Evolutionary conservation across 2,329 filamentous ascomycete genomes (phyloP).

Genomic region (Cadophora gregata): DNA sequence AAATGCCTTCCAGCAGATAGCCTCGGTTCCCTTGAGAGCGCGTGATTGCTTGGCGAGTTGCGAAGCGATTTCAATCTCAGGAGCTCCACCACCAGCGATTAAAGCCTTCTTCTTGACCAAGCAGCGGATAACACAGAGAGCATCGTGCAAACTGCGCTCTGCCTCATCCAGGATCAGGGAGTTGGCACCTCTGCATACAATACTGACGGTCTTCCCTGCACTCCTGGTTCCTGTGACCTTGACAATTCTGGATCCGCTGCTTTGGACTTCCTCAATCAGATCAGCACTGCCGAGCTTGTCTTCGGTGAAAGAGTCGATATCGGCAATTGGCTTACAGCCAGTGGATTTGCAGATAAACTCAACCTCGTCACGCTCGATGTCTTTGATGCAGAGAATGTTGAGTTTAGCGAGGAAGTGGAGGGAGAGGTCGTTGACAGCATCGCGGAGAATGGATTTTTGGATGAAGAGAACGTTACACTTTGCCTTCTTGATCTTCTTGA

Average conservation of each 20-base stretch:
- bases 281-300: conserved; percentile 96
- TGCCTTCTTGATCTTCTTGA: conserved; percentile 99
- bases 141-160: conserved; percentile 94
- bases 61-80: conserved; percentile 95
- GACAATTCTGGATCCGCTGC: conserved; percentile 87
- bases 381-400: conserved; percentile 94
- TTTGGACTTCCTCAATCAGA: conserved; percentile 89
- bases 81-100: conserved; percentile 93
- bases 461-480: conserved; percentile 99
- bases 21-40: conserved; percentile 86
- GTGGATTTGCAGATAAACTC: conserved; percentile 99
- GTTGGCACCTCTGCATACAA: conserved; percentile 95
- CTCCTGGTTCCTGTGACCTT: conserved; percentile 92
- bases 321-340: conserved; percentile 97
- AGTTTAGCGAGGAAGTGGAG: conserved; percentile 98
- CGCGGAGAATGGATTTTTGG: conserved; percentile 96
- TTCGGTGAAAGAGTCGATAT: conserved; percentile 97
- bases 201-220: conserved; percentile 86
- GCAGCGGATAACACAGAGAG: conserved; percentile 95
- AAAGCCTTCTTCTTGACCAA: conserved; percentile 99
- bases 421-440: conserved; percentile 96
- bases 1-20: conserved; percentile 99
- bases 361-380: conserved; percentile 97
- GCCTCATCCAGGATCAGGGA: conserved; percentile 94
- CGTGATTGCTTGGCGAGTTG: conserved; percentile 83